These are phyloP conservation scores for Neltuma alba DNA, from an alignment of 306 rosid species.

Conservation along the genomic window DNA sequence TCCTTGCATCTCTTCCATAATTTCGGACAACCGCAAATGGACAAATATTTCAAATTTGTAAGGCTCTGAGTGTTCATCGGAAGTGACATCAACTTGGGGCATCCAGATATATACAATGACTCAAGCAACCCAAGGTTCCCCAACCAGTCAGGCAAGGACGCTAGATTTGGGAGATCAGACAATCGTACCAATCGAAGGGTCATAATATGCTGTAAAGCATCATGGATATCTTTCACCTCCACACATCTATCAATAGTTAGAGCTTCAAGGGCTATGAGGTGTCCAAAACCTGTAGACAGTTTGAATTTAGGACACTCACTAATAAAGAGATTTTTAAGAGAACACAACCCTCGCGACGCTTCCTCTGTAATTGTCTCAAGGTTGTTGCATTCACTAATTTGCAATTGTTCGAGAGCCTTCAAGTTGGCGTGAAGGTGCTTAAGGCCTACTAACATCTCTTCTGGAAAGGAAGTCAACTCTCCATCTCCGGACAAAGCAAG, in stretches of 20 bases:
- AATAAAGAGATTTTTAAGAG: neutral
- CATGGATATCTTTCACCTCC: conserved; percentile 15
- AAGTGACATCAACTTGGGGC: conserved; percentile 23
- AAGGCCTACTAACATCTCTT: conserved; percentile 32
- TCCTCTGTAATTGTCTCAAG: conserved; percentile 12
- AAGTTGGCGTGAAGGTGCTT: neutral
- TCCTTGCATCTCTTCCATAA: neutral
- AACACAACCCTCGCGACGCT: neutral
- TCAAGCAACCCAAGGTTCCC: conserved; percentile 25
- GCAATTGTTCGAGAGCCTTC: neutral
- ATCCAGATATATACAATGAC: neutral
- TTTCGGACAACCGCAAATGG: neutral
- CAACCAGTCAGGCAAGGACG: conserved; percentile 29
- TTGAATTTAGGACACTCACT: neutral
- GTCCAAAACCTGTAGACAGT: neutral
- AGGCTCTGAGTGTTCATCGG: neutral
- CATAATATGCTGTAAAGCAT: conserved; percentile 28
- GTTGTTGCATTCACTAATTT: neutral
- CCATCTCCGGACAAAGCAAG: neutral
- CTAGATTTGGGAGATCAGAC: conserved; percentile 11
- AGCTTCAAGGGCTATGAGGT: conserved; percentile 14
- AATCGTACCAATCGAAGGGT: neutral
- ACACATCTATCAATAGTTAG: neutral
- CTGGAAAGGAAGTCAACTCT: neutral
- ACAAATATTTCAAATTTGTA: neutral